A percentile compares a stretch with the other conserved stretches of the same genome.
Evolutionary conservation across 2,329 filamentous ascomycete species (phyloP).

Genomic region (Beauveria pseudobassiana): DNA sequence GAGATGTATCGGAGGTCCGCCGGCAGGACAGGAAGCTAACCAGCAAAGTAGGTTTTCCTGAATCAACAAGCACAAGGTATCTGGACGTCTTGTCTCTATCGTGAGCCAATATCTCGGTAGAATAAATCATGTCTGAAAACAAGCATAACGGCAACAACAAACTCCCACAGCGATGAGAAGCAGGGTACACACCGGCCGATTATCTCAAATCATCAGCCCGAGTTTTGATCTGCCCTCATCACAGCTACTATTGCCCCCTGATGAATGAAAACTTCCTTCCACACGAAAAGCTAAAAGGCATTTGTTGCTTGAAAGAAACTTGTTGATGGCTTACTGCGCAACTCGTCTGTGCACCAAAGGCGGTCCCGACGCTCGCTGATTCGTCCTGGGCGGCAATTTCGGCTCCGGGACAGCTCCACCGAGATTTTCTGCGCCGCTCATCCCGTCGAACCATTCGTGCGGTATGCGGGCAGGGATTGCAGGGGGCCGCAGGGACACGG

Average conservation of each 20-base stretch:
- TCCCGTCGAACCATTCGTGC: background rate
- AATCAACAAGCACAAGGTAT: background rate
- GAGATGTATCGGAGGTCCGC: background rate
- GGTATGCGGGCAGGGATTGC: no score
- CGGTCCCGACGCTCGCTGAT: background rate
- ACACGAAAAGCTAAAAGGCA: no score
- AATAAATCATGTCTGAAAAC: background rate
- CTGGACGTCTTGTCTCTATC: background rate
- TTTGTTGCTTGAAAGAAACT: no score
- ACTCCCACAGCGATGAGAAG: background rate
- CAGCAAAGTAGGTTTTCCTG: background rate
- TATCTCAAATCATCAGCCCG: background rate
- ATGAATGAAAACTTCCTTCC: no score
- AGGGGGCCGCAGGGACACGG: background rate
- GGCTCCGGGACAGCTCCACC: background rate
- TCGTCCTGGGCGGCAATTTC: slow-evolving; percentile 1
- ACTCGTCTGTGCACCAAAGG: background rate
- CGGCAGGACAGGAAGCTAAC: background rate
- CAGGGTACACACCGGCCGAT: background rate
- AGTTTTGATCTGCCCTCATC: background rate
- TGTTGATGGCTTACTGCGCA: background rate
- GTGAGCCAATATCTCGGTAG: background rate
- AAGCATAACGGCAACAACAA: background rate
- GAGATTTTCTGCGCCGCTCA: background rate
- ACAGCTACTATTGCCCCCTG: background rate